phyloP scores from a whole-genome alignment of 257 asterid species.

The Ocimum tenuiflorum region DNA sequence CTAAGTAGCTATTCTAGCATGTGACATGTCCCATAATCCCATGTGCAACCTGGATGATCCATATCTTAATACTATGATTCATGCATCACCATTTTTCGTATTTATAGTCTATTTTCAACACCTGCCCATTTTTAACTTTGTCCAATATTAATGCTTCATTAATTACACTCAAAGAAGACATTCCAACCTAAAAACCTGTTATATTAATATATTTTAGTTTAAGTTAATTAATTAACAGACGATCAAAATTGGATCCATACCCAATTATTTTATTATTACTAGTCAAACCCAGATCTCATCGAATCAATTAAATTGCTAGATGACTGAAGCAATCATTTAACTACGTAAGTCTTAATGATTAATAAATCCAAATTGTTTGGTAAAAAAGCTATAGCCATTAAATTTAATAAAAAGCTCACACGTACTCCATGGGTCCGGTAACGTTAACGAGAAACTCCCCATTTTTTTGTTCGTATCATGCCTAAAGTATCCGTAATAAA shows the following conservation, averaged over 20 bases:
- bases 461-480: too few relatives aligned
- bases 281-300: neutral
- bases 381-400: neutral
- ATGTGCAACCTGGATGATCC: too few relatives aligned
- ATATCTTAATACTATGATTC: too few relatives aligned
- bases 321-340: neutral
- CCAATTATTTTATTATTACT: neutral
- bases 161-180: constrained; percentile 12
- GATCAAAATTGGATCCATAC: constrained; percentile 1
- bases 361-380: neutral
- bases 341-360: neutral
- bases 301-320: neutral
- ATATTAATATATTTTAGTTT: neutral
- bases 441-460: too few relatives aligned
- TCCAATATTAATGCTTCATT: too few relatives aligned
- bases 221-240: neutral
- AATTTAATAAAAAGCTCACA: neutral
- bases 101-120: too few relatives aligned
- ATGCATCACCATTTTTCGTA: too few relatives aligned
- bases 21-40: too few relatives aligned
- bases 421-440: neutral
- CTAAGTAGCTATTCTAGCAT: too few relatives aligned
- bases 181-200: neutral
- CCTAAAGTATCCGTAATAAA: too few relatives aligned
- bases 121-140: too few relatives aligned